Percentiles rank a stretch among this genome's conserved stretches.
Evolutionary conservation across 148 eudicot genomes (phyloP).

Genomic region (Arbutus unedo): DNA sequence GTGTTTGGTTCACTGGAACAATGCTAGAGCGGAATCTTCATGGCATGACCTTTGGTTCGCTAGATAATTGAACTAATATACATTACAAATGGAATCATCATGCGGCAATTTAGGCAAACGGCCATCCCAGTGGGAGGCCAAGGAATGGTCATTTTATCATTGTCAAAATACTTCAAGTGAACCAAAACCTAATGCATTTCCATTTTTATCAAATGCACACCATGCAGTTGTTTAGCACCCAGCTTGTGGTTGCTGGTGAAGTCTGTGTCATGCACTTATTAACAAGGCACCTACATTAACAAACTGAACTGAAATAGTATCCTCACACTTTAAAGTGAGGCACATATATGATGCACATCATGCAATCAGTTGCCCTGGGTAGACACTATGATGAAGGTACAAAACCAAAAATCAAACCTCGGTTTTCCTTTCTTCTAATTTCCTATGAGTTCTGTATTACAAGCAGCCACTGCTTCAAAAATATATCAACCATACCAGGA

Average conservation of each 20-base stretch:
- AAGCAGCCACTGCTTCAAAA: neutral
- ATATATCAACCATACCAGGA: neutral
- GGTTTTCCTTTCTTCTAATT: neutral
- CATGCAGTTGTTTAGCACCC: neutral
- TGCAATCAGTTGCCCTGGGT: neutral
- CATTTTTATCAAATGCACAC: neutral
- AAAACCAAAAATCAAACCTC: neutral
- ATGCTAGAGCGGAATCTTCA: neutral
- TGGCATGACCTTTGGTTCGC: neutral
- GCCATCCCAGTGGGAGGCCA: neutral
- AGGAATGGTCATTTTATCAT: neutral
- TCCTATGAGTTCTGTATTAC: neutral
- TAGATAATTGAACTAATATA: neutral
- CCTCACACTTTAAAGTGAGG: neutral
- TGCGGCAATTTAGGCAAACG: neutral
- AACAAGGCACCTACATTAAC: neutral
- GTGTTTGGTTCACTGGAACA: neutral
- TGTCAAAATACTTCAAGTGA: neutral
- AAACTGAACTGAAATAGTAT: neutral
- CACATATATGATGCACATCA: neutral
- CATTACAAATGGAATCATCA: neutral
- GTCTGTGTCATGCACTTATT: neutral
- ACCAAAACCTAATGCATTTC: neutral
- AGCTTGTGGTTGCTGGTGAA: neutral
- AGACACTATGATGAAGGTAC: neutral